Evolutionary conservation across 495 filamentous ascomycete genomes (phyloP).

Genomic region (Talaromyces wortmannii): DNA sequence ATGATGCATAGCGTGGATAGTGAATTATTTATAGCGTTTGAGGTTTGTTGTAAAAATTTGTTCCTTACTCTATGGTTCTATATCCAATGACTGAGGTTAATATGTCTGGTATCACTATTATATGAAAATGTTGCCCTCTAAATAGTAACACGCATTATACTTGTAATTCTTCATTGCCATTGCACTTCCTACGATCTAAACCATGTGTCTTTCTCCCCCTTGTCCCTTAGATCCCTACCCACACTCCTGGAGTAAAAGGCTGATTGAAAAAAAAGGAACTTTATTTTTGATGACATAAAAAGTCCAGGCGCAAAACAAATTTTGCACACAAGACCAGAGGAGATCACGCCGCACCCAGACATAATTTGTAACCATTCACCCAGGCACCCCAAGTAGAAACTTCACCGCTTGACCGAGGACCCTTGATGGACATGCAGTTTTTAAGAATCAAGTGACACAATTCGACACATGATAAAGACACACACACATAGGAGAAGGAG

Average conservation of each 20-base stretch:
- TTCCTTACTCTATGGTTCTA: background rate
- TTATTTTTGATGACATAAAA: constrained; percentile 4
- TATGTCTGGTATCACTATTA: background rate
- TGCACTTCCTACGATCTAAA: background rate
- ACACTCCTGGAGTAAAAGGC: background rate
- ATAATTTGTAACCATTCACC: background rate
- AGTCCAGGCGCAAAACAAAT: background rate
- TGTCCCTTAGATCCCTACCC: too few relatives aligned
- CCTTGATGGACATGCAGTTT: too few relatives aligned
- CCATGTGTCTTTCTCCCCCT: background rate
- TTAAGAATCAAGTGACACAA: background rate
- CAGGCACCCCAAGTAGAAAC: background rate
- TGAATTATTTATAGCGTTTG: background rate
- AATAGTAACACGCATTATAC: background rate
- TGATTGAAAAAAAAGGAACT: background rate
- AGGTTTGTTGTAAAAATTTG: too few relatives aligned
- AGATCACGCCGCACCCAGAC: constrained; percentile 5
- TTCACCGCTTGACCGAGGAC: background rate
- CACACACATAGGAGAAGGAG: background rate
- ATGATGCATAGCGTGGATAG: background rate
- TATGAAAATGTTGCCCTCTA: background rate
- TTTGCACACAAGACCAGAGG: background rate
- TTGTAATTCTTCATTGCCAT: background rate
- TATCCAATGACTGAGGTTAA: background rate
- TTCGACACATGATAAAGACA: background rate